Conservation (phyloP, 306 rosid species). For the cucumber (Cucumis sativus) region Cucumber_9930_V3 NC_026655.2:15606001-15606500, state of each 20-base stretch:
- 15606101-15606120: conserved; percentile 73
- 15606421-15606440: conserved; percentile 41
- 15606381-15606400: conserved; percentile 26
- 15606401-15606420: conserved; percentile 31
- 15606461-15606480: conserved; percentile 53
- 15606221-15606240: conserved; percentile 44
- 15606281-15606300: conserved; percentile 40
- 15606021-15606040: conserved; percentile 58
- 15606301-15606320: conserved; percentile 31
- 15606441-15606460: conserved; percentile 50
- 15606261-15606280: conserved; percentile 55
- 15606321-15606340: conserved; percentile 38
- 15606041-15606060: conserved; percentile 9
- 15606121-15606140: conserved; percentile 65
- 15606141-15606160: conserved; percentile 31
- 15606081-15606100: conserved; percentile 34
- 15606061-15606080: conserved; percentile 37
- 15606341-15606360: conserved; percentile 30
- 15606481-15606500: conserved; percentile 32
- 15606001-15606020: conserved; percentile 33
- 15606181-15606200: conserved; percentile 31
- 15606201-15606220: conserved; percentile 46
- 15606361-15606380: conserved; percentile 25
- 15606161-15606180: conserved; percentile 38
- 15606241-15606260: conserved; percentile 51